Base-by-base conservation (phyloP, 208 protist genomes). In the Trypanosoma melophagium region DNA sequence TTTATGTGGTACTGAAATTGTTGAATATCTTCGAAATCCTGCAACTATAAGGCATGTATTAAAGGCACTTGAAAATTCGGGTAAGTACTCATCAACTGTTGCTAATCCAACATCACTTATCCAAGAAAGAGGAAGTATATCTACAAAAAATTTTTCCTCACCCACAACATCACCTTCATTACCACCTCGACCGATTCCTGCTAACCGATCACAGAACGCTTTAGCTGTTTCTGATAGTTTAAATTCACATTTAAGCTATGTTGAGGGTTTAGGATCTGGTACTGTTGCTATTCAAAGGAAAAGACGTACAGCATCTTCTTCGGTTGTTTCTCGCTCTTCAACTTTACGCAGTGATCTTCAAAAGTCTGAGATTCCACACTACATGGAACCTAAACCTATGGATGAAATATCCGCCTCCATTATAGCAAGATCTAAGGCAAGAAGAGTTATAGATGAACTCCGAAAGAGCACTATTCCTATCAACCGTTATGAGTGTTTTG, bases 371-470 rank as follows among this genome's bases (percentile, higher is more conserved):
- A 19, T 14, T 35, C 63, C 77, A 24, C 76, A 82, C 10, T 83
- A 80, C 53, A 57, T 76, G 62, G 71, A 81, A 40, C n/a, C 40
- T 42, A 67, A 35, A 56, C 69, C 65, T n/a, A 35, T 84, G 14
- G 77, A 95, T 67, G 86, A 89, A 64, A 89, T 95, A 51, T 81
- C 71, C 44, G 67, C 66, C 19, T 87, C 81, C 19, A 69, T 87
- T 51, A 69, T 95, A 14, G 89, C 89, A 14, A 76, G 89, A 21
- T 81, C 84, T 8, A 88, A 91, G 64, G 86, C 86, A 2, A 76
- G 89, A 10, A 76, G 74, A 9, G 35, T 95, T 31, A 77, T 95
- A 60, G 77, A 92, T 60, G 62, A 74, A 50, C 78, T 95, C 52
- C 83, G 81, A 12, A 63, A 64, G 42, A 76, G 80, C 38, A 79